Evolutionary conservation across 352 stramenopile genomes (phyloP), one percentile per base, ranked within the genome.

Genomic region (Phytophthora megakarya): DNA sequence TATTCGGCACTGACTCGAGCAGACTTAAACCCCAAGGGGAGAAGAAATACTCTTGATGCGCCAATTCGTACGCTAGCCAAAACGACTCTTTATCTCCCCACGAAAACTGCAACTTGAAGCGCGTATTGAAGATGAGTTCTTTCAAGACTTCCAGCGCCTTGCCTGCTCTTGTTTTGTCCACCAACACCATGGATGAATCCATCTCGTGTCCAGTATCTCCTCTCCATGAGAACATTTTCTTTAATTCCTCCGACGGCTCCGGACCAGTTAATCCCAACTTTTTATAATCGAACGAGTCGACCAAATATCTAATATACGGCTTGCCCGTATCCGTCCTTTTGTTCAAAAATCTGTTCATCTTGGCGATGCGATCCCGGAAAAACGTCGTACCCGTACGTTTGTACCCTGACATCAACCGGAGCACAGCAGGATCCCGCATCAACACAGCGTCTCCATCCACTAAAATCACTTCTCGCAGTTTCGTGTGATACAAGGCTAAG

Each of bases 321-420:
- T 56, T 75, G 22, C 75, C 67, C 12, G 73, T 39, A 2, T 71
- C 56, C 44, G 72, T 65, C 55, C 60, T 74, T 18, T 60, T 70
- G 40, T 66, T 70, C 11, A 75, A 28, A 13, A 76, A 73, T 21
- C 55, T 69, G 49, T 72, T 67, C 57, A 81, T 73, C 50, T 67
- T 67, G 33, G 75, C 68, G 26, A 84, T 64, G 21, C 77, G 78
- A 60, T 91, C 81, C 38, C 86, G 83, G 49, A 90, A 90, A 55
- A 90, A 90, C 12, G 80, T 72, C 44, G 81, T 89, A 10, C 79
- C 79, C 8, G 59, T 84, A 11, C 52, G 35, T 13, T 63, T 13
- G 58, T 91, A 91, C 21, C 64, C 73, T 0, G 58, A 62, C 46
- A 70, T 73, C 15, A 42, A 26, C 12, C 75, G 62, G 12, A 90